Evolutionary conservation across 2,329 filamentous ascomycete genomes (phyloP).

Genomic region (Byssochlamys sp.): DNA sequence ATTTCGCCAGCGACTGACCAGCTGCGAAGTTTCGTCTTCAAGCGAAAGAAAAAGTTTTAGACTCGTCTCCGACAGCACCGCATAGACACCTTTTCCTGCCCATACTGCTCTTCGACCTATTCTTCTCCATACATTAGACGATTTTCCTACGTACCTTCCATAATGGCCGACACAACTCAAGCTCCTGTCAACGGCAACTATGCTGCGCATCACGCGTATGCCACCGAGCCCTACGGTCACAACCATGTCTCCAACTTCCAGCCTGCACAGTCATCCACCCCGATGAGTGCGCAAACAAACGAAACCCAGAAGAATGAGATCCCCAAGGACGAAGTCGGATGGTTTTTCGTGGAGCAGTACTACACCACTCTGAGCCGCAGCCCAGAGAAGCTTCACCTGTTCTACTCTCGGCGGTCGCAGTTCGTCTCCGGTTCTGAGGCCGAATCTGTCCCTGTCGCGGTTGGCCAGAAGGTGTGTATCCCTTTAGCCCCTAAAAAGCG

Average conservation of each 20-base stretch:
- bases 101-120: constrained; percentile 3
- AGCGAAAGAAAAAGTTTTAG: constrained; percentile 16
- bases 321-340: constrained; percentile 88
- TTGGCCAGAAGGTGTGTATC: constrained; percentile 68
- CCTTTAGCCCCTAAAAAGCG: not conserved
- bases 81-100: constrained; percentile 11
- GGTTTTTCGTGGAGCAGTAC: constrained; percentile 99
- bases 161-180: constrained; percentile 33
- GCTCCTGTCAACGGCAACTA: constrained; percentile 35
- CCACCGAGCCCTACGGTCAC: constrained; percentile 26
- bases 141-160: constrained; percentile 13
- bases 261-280: constrained; percentile 31
- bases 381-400: constrained; percentile 87
- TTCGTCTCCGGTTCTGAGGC: constrained; percentile 88
- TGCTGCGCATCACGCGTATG: constrained; percentile 30
- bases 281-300: constrained; percentile 27
- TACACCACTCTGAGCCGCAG: constrained; percentile 93
- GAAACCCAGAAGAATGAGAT: constrained; percentile 39
- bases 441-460: constrained; percentile 73
- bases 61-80: constrained; percentile 7
- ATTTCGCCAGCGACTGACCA: constrained; percentile 10
- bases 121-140: constrained; percentile 7
- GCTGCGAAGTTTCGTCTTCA: constrained; percentile 8
- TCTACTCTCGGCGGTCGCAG: constrained; percentile 93
- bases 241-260: constrained; percentile 28